Percentiles rank a stretch among this genome's conserved stretches.
Conservation (phyloP, 1,284 basidiomycete genomes). For the Pulchroboletus neoregius region DNA sequence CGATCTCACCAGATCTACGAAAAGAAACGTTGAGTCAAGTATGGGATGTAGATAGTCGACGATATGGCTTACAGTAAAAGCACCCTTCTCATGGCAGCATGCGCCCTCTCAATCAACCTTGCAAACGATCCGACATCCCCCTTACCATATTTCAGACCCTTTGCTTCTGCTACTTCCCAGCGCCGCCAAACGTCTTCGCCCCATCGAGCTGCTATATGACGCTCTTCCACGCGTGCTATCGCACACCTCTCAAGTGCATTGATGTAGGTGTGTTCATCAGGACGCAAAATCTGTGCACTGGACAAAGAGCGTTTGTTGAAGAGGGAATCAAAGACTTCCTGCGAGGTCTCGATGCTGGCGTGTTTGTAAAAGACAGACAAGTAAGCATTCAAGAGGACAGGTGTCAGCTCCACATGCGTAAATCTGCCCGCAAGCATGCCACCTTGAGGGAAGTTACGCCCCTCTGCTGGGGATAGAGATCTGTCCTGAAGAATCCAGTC, state of each 20-base stretch:
- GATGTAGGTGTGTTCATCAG: constrained; percentile 56
- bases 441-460: not conserved
- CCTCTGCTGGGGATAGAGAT: constrained; percentile 8
- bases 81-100: constrained; percentile 61
- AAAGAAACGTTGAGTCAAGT: not conserved
- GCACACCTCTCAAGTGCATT: constrained; percentile 69
- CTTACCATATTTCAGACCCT: constrained; percentile 24
- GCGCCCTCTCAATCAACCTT: constrained; percentile 56
- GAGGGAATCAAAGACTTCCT: constrained; percentile 45
- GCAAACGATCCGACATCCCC: constrained; percentile 26
- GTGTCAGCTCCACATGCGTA: constrained; percentile 52
- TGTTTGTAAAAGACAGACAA: constrained; percentile 75
- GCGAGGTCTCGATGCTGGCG: constrained; percentile 46
- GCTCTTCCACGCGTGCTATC: constrained; percentile 44
- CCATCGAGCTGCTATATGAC: constrained; percentile 44
- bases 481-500: constrained; percentile 59
- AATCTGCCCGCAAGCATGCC: constrained; percentile 42
- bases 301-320: constrained; percentile 30
- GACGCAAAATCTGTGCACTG: constrained; percentile 30
- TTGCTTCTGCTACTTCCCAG: constrained; percentile 49
- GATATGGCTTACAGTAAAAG: constrained; percentile 49
- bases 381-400: constrained; percentile 78
- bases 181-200: constrained; percentile 55
- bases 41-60: not conserved
- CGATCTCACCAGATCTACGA: constrained; percentile 47